These are phyloP conservation scores for Pyrenophora tritici-repentis DNA, from an alignment of 2,329 filamentous ascomycete genomes.

Conservation along the genomic window DNA sequence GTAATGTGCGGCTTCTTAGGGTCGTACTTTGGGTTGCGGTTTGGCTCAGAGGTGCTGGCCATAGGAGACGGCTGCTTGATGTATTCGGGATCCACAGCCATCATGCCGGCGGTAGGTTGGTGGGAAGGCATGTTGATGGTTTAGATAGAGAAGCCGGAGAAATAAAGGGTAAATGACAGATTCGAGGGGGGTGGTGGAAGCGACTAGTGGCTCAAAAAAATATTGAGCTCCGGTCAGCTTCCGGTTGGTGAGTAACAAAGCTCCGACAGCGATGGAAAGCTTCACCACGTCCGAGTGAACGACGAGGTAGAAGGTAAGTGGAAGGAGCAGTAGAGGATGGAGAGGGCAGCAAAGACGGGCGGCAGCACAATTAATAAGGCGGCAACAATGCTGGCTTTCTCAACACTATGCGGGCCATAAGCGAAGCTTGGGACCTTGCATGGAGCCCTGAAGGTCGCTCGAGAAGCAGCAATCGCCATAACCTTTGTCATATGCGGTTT, in stretches of 20 bases:
- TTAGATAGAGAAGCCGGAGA: conserved; percentile 12
- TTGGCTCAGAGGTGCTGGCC: conserved; percentile 58
- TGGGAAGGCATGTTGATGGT: conserved; percentile 55
- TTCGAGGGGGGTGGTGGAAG: conserved; percentile 9
- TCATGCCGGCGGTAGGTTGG: conserved; percentile 55
- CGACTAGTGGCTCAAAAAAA: conserved; percentile 23
- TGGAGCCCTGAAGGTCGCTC: conserved; percentile 12
- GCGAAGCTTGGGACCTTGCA: conserved; percentile 45
- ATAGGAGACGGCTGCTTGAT: conserved; percentile 53
- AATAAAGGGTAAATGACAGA: conserved; percentile 17
- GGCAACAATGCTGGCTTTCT: conserved; percentile 18
- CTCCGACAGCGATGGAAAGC: conserved; percentile 27
- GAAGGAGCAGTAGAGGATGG: conserved; percentile 19
- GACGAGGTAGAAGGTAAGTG: conserved; percentile 26
- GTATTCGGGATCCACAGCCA: conserved; percentile 56
- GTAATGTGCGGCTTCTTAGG: conserved; percentile 84
- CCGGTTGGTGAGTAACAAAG: conserved; percentile 3
- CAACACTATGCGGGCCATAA: conserved; percentile 31
- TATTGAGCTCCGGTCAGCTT: conserved; percentile 23
- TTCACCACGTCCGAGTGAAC: conserved; percentile 29
- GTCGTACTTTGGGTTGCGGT: conserved; percentile 58
- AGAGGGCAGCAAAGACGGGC: conserved; percentile 12
- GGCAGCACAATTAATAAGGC: conserved; percentile 14
- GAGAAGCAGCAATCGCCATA: conserved; percentile 29
- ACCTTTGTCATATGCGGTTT: conserved; percentile 24